A percentile compares a stretch with the other conserved stretches of the same genome.
Evolutionary conservation across 192 early-diverging fungal genomes (phyloP).

Genomic region (Coemansia sp.): DNA sequence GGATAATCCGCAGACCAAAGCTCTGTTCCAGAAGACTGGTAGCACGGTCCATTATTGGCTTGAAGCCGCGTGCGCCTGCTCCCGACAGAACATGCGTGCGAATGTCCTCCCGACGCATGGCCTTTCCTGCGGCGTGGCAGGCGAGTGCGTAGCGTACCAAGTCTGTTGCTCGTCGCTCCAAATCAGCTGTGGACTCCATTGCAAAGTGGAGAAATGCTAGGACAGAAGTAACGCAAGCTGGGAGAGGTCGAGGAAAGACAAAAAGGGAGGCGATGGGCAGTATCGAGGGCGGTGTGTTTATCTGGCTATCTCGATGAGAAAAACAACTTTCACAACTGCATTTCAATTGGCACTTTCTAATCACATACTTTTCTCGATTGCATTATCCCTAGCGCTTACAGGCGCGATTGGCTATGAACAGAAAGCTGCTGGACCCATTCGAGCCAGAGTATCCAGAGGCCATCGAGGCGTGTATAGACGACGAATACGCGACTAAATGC

Average conservation of each 20-base stretch:
- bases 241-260: neutral
- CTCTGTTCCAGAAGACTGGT: constrained; percentile 27
- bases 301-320: neutral
- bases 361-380: neutral
- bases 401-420: constrained; percentile 42
- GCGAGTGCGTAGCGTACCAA: constrained; percentile 44
- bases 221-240: neutral
- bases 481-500: constrained; percentile 66
- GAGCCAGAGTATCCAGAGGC: constrained; percentile 79
- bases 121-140: constrained; percentile 36
- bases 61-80: constrained; percentile 8
- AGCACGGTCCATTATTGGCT: constrained; percentile 17
- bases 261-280: neutral
- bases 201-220: neutral
- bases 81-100: constrained; percentile 13
- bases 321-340: neutral
- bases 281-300: neutral
- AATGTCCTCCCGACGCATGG: constrained; percentile 35
- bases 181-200: constrained; percentile 16
- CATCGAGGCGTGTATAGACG: constrained; percentile 72
- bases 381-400: constrained; percentile 1
- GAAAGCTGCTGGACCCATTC: constrained; percentile 69
- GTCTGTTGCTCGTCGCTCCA: constrained; percentile 30
- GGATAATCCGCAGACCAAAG: constrained; percentile 39
- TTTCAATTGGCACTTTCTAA: neutral